Base-by-base conservation (phyloP, 106 monocot species). In the Phalaenopsis equestris region DNA sequence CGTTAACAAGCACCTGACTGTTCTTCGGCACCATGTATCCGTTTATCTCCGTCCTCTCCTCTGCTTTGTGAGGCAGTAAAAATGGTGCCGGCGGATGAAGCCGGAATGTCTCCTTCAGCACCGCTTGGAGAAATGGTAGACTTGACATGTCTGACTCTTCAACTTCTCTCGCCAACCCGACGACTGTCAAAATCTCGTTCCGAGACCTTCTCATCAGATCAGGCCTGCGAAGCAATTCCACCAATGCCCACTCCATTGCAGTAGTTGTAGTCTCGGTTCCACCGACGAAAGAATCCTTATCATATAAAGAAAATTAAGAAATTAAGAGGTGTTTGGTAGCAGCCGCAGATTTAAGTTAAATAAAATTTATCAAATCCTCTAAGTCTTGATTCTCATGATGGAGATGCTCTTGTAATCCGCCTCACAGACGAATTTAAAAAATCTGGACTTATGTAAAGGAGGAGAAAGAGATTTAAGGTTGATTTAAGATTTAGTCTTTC, bases 181-280 rank as follows among this genome's bases (percentile, higher is more conserved):
- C 74, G 8, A 81, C 82, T 7, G 41, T 48, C 10, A 24, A 37
- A 43, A 91, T 47, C 75, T 91, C 91, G 3, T 74, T 45, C 0
- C 79, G 75, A 16, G 79, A 77, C 49, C 77, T 87, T 36, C 30
- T 65, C 88, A 91, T 81, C 16, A 76, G 19, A 3, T 37, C 9
- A 0, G 91, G 91, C 68, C 82, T 78, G 3, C 37, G 84, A 6
- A 91, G 76, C 78, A 91, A 37, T 78, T 91, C 88, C 11, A 86
- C 82, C 91, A 91, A 86, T n/a, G 84, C 84, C 91, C 88, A 91
- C 56, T 89, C 91, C 1, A 89, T 41, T 3, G 88, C 86, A 5
- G 0, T 65, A 12, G 89, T 76, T 56, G 67, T 91, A 38, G 91
- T 89, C 16, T 91, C 91, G 48, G 36, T 84, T n/a, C 89, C 91